These are phyloP conservation scores for Phytophthora macrochlamydospora DNA, from an alignment of 352 stramenopile genomes.

Conservation along the genomic window DNA sequence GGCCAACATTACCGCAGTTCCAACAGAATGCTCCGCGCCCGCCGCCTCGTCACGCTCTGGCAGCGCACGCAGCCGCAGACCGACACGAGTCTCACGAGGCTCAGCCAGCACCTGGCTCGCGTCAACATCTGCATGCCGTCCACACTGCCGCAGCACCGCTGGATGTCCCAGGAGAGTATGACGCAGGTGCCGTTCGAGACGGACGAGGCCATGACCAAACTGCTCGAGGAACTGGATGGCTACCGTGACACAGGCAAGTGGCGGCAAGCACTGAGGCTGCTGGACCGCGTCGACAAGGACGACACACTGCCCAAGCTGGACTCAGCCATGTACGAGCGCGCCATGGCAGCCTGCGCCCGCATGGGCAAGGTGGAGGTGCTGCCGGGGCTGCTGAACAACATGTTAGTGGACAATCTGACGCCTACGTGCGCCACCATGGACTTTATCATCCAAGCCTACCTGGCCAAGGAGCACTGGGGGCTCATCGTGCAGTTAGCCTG, in stretches of 20 bases:
- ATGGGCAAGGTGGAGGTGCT: slow-evolving; percentile 85
- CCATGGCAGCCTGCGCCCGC: slow-evolving; percentile 78
- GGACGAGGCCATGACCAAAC: slow-evolving; percentile 25
- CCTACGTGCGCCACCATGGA: slow-evolving; percentile 75
- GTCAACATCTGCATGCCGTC: slow-evolving; percentile 6
- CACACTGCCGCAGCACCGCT: slow-evolving; percentile 15
- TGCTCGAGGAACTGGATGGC: slow-evolving; percentile 49
- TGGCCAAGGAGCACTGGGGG: slow-evolving; percentile 70
- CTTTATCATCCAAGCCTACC: slow-evolving; percentile 80
- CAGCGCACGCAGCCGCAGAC: slow-evolving; percentile 26
- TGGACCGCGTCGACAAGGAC: slow-evolving; percentile 71
- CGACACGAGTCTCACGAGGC: slow-evolving; percentile 18
- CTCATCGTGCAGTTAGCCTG: slow-evolving; percentile 59
- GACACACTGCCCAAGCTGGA: slow-evolving; percentile 57
- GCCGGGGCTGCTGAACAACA: slow-evolving; percentile 75
- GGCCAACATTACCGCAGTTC: slow-evolving; percentile 1
- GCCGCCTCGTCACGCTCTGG: slow-evolving; percentile 43
- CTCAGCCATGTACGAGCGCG: slow-evolving; percentile 77
- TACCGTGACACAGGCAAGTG: slow-evolving; percentile 73
- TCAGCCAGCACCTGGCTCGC: slow-evolving; percentile 19
- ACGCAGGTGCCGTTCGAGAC: slow-evolving; percentile 9
- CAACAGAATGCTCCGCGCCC: slow-evolving; percentile 35
- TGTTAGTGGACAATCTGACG: slow-evolving; percentile 69
- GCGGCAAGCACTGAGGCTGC: slow-evolving; percentile 73
- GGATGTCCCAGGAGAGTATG: slow-evolving; percentile 23